Percentiles rank a stretch among this genome's conserved stretches.
phyloP scores from a whole-genome alignment of 371 early-diverging fungal species.

The Circinella minor region DNA sequence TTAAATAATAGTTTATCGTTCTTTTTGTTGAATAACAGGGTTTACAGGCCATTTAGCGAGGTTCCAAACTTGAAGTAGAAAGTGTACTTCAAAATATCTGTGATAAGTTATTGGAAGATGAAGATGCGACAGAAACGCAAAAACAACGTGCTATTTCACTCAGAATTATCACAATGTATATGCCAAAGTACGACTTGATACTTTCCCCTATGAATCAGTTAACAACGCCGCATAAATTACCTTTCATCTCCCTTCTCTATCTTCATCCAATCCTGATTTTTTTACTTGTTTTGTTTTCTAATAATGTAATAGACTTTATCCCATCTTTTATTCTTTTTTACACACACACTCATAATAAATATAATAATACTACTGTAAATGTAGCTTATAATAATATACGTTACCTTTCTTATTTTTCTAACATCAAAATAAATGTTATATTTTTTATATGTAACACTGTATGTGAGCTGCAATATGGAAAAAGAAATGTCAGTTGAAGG shows the following conservation, averaged over 20 bases:
- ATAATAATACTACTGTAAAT: no score
- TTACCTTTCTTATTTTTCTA: no score
- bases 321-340: not conserved
- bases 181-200: constrained; percentile 58
- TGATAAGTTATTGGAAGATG: constrained; percentile 79
- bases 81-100: constrained; percentile 91
- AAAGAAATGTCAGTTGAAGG: no score
- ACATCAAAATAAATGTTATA: no score
- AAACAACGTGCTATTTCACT: constrained; percentile 73
- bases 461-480: no score
- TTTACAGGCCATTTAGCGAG: constrained; percentile 92
- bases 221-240: not conserved
- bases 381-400: no score
- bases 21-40: constrained; percentile 46
- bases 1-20: no score
- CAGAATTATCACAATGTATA: constrained; percentile 73
- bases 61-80: constrained; percentile 93
- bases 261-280: no score
- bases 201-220: constrained; percentile 31
- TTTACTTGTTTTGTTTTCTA: no score
- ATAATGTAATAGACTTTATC: no score
- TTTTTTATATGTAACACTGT: no score
- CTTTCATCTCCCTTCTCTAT: not conserved
- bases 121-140: constrained; percentile 43
- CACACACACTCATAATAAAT: not conserved